Base-by-base conservation (phyloP, 1,284 basidiomycete species). In the Hemileia vastatrix region DNA sequence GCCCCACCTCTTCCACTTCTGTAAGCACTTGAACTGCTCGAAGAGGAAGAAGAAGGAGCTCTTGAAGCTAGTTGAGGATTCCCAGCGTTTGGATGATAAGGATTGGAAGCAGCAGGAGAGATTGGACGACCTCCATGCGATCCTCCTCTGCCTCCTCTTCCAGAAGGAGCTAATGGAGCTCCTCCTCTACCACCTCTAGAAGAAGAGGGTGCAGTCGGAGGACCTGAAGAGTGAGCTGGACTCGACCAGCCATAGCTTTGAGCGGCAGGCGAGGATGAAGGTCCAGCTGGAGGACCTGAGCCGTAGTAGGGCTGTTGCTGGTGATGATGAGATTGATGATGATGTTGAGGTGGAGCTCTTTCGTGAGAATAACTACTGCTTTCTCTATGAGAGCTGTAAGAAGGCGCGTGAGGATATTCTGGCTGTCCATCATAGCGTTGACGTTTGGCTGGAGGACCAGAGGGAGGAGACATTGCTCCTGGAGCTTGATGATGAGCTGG, bases 361-460 rank as follows among this genome's bases (percentile, higher is more conserved):
- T 32, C 11, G 9, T 24, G 48, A 24, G 31, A 15, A 50, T 50
- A 50, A 11, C n/a, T 11, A 32, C n/a, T 11, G n/a, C 48, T 50
- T 27, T 27, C 27, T 27, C 27, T 27, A n/a, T 50, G 9, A 50
- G 9, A 13, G n/a, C 11, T 13, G n/a, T 32, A 24, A n/a, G 23
- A 9, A 50, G 48, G 23, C 9, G 48, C 31, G 13, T 54, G 23
- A 4, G 53, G 53, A 18, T 21, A 43, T 8, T 8, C 23, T 18
- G 55, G 36, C 27, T 44, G 44, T 27, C 33, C 55, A 32, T 59
- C 57, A 18, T 32, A 59, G 18, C 57, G 57, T 23, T 45, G 57
- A 54, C 57, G 57, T 44, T 59, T 59, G 36, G 57, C 57, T 31
- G 57, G 57, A 27, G 57, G 57, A 27, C 48, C 48, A 5, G 55